A percentile compares a stretch with the other conserved stretches of the same genome.
These are phyloP conservation scores for Lizanozyma gosingica DNA, from an alignment of 1,139 yeast species.

Conservation along the genomic window DNA sequence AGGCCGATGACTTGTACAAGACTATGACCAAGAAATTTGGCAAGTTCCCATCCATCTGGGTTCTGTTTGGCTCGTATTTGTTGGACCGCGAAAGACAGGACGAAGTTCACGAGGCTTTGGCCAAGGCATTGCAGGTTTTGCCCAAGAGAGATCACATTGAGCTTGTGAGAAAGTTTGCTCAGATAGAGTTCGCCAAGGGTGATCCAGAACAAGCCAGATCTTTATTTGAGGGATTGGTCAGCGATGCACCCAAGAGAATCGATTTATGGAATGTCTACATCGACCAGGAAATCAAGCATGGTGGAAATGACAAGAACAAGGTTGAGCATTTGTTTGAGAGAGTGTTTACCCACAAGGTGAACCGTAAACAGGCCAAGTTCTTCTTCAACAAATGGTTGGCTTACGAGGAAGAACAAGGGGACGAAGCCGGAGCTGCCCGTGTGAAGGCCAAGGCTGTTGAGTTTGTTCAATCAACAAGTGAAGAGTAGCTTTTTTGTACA, in stretches of 20 bases:
- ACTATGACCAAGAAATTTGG: conserved; percentile 77
- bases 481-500: conserved; percentile 4
- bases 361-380: conserved; percentile 90
- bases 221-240: conserved; percentile 80
- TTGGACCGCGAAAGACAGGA: conserved; percentile 50
- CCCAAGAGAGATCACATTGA: conserved; percentile 76
- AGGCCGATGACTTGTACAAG: conserved; percentile 63
- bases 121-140: conserved; percentile 62
- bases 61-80: conserved; percentile 65
- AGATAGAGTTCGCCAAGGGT: conserved; percentile 77
- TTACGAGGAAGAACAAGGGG: conserved; percentile 64
- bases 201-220: conserved; percentile 94
- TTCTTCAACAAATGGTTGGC: conserved; percentile 89
- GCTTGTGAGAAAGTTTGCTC: conserved; percentile 81
- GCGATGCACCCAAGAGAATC: conserved; percentile 85
- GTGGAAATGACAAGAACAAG: conserved; percentile 44
- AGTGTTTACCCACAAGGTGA: conserved; percentile 53
- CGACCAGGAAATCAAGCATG: conserved; percentile 76
- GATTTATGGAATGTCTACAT: conserved; percentile 93
- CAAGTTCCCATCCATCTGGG: conserved; percentile 64
- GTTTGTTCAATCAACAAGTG: conserved; percentile 34
- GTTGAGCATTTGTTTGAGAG: conserved; percentile 80
- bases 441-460: conserved; percentile 91
- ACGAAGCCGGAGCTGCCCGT: conserved; percentile 64
- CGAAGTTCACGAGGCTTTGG: conserved; percentile 61